A percentile compares a stretch with the other conserved stretches of the same genome.
Evolutionary conservation across 768 basidiomycete genomes (phyloP).

Genomic region (Nidularia pulvinata): DNA sequence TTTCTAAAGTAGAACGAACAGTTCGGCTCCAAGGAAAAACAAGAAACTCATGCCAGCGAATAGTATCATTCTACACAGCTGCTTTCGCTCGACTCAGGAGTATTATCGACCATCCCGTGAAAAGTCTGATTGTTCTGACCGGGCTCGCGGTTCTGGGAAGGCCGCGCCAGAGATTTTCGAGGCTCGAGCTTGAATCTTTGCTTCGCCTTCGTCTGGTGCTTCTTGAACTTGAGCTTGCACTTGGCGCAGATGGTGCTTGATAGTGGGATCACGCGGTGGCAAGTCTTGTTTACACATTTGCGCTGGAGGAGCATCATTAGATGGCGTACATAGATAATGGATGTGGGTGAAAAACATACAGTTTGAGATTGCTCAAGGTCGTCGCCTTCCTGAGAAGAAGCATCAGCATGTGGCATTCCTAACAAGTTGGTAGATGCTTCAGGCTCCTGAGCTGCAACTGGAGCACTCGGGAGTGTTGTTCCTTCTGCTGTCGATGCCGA

Average conservation of each 20-base stretch:
- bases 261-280: constrained; percentile 30
- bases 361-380: not conserved
- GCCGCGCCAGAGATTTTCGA: constrained; percentile 13
- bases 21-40: too few relatives aligned
- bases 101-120: too few relatives aligned
- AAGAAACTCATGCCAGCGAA: too few relatives aligned
- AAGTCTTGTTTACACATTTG: constrained; percentile 32
- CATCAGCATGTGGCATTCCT: not conserved
- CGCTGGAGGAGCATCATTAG: not conserved
- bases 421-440: not conserved
- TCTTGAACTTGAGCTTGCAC: constrained; percentile 44
- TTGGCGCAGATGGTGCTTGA: constrained; percentile 36
- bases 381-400: too few relatives aligned
- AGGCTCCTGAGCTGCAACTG: not conserved
- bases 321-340: not conserved
- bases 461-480: not conserved
- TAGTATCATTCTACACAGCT: too few relatives aligned
- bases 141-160: not conserved
- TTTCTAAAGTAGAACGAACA: too few relatives aligned
- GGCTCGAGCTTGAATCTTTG: constrained; percentile 44
- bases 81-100: too few relatives aligned
- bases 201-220: constrained; percentile 39
- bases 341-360: not conserved
- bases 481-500: not conserved
- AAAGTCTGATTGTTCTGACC: too few relatives aligned